Base-by-base conservation (phyloP, 192 early-diverging fungal genomes). In the Oehlia diaphana region DNA sequence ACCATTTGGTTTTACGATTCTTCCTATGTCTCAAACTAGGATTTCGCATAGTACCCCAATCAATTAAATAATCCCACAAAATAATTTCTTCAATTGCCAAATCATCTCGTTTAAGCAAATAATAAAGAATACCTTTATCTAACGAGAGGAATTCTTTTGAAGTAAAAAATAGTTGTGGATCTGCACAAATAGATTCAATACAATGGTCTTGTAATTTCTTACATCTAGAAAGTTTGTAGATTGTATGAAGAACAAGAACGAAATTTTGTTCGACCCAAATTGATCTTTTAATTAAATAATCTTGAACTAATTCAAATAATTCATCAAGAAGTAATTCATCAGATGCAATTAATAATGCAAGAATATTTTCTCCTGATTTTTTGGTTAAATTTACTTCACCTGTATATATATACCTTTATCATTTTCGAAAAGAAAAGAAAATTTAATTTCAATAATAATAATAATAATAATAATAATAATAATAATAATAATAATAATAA, bases 41-140 rank as follows among this genome's bases (percentile, higher is more conserved):
- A 13, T 9, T 50, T 50, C 14, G 49, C 3, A 14, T 1, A 14
- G 14, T 14, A 13, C 49, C 49, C 74, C 74, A 76, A 64, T 76
- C 44, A 63, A 76, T 76, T 42, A 76, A 21, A 42, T 64, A 8
- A 13, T 76, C 63, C 74, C 74, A 76, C 2, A 64, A 21, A 39
- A 63, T 37, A 23, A 44, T 44, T 31, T 76, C 74, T 42, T 76
- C 61, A 16, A 76, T 39, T n/a, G 21, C 19, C 16, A 76, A 42
- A 37, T 50, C 49, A 14, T 50, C 49, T 13, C 49, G 49, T 50
- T 50, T 50, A 50, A 50, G 10, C 12, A 50, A 50, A 10, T 14
- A 12, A 50, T 50, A 14, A 50, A 50, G 49, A 50, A 50, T 50
- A 14, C 14, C 49, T 50, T 50, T 50, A 14, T 50, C 49, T 14